Evolutionary conservation across 2,329 filamentous ascomycete genomes (phyloP).

Genomic region (Colletotrichum sp.): DNA sequence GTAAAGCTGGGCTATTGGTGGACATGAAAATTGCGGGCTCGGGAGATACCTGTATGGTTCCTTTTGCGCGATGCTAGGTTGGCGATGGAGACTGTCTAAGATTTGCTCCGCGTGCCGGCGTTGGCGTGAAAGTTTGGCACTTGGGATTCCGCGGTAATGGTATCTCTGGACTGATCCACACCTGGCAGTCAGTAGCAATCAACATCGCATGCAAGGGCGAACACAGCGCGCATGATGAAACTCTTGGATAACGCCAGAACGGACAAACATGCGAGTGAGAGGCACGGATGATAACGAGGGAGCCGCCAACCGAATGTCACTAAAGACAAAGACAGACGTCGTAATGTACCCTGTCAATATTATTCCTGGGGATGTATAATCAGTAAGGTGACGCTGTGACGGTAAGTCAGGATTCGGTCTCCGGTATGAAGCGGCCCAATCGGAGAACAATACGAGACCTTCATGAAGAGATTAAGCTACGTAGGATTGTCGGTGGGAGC

Average conservation of each 20-base stretch:
- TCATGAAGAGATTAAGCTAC: not conserved
- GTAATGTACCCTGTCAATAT: not conserved
- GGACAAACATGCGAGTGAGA: not conserved
- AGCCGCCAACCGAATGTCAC: not conserved
- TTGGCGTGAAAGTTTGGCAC: not conserved
- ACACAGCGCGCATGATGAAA: not conserved
- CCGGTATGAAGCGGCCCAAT: conserved; percentile 2
- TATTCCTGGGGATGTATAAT: not conserved
- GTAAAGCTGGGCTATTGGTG: not conserved
- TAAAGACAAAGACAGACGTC: not conserved
- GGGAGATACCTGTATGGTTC: not conserved
- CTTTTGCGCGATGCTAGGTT: conserved; percentile 1
- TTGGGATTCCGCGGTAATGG: not conserved
- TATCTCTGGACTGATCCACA: not conserved
- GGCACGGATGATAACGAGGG: not conserved
- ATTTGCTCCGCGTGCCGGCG: conserved; percentile 12
- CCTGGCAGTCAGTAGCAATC: not conserved
- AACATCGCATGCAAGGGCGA: not conserved
- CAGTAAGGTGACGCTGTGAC: not conserved
- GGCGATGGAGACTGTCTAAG: not conserved
- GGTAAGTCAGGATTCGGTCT: not conserved
- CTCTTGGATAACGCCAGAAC: not conserved
- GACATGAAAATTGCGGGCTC: not conserved
- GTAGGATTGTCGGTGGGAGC: not conserved
- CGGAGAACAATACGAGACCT: not conserved